phyloP scores from a whole-genome alignment of 148 eudicot species.

The Cornus controversa region DNA sequence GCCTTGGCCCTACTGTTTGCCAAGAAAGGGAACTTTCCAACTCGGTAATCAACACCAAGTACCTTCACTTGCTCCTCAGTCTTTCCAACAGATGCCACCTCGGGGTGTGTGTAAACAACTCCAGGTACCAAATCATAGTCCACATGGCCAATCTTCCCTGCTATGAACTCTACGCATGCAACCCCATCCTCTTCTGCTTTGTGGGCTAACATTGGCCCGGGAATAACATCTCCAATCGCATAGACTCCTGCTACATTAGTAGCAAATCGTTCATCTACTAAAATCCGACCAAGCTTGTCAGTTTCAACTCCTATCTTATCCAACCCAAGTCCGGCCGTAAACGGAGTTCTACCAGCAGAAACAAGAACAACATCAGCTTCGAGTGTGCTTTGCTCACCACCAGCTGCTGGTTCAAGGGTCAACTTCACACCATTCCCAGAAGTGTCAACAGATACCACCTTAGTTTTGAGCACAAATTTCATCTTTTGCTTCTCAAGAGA shows the following conservation, averaged over 20 bases:
- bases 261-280: constrained; percentile 53
- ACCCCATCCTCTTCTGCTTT: constrained; percentile 86
- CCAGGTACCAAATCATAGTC: constrained; percentile 84
- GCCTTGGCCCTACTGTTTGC: constrained; percentile 89
- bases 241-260: constrained; percentile 57
- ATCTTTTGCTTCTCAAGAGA: constrained; percentile 80
- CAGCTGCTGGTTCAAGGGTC: constrained; percentile 68
- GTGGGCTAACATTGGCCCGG: constrained; percentile 86
- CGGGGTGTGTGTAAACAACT: constrained; percentile 73
- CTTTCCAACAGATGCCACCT: constrained; percentile 77
- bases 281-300: constrained; percentile 59
- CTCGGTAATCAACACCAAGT: constrained; percentile 55
- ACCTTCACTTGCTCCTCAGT: constrained; percentile 81
- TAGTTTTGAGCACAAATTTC: constrained; percentile 76
- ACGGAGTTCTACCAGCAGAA: constrained; percentile 68
- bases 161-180: constrained; percentile 77
- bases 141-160: constrained; percentile 75
- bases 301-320: constrained; percentile 69
- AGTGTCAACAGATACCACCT: constrained; percentile 67
- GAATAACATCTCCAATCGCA: constrained; percentile 80
- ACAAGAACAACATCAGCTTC: constrained; percentile 82
- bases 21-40: constrained; percentile 74
- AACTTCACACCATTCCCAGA: constrained; percentile 53
- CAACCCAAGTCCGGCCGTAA: constrained; percentile 61
- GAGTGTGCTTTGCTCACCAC: constrained; percentile 63